A percentile compares a stretch with the other conserved stretches of the same genome.
These are phyloP conservation scores for Zygoascus sp. DNA, from an alignment of 1,139 yeast species.

Conservation along the genomic window DNA sequence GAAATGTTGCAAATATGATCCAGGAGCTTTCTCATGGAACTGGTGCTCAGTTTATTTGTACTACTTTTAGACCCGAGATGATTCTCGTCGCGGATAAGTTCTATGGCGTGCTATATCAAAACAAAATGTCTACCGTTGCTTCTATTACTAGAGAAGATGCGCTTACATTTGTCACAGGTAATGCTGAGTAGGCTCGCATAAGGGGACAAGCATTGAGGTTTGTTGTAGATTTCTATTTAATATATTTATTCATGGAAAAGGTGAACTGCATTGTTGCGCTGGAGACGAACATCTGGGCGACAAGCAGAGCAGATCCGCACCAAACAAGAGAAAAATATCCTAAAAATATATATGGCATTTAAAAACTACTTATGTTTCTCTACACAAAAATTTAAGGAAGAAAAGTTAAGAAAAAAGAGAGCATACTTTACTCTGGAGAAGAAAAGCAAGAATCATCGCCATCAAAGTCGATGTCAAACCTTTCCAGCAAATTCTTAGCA, in stretches of 20 bases:
- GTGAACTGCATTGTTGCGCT: too few relatives aligned
- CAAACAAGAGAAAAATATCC: background rate
- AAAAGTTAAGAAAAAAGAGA: background rate
- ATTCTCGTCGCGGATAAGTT: conserved; percentile 79
- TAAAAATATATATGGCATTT: background rate
- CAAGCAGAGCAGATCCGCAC: background rate
- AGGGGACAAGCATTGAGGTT: background rate
- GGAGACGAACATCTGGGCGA: too few relatives aligned
- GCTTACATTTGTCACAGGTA: conserved; percentile 65
- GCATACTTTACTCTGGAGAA: conserved; percentile 17
- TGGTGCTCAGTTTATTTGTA: conserved; percentile 84
- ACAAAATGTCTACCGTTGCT: conserved; percentile 75
- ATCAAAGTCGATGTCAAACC: conserved; percentile 19
- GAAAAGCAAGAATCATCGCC: conserved; percentile 21
- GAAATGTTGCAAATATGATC: conserved; percentile 79
- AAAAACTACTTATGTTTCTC: background rate
- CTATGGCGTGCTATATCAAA: conserved; percentile 80
- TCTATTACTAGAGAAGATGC: conserved; percentile 74
- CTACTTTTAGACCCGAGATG: conserved; percentile 94
- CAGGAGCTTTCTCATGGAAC: conserved; percentile 50
- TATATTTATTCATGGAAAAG: background rate
- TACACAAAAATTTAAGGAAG: background rate
- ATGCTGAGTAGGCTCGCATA: background rate
- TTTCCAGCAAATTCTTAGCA: conserved; percentile 22
- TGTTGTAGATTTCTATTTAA: background rate